A percentile compares a stretch with the other conserved stretches of the same genome.
These are phyloP conservation scores for Vitis rotundifolia DNA, from an alignment of 164 flowering plant species.

Conservation along the genomic window DNA sequence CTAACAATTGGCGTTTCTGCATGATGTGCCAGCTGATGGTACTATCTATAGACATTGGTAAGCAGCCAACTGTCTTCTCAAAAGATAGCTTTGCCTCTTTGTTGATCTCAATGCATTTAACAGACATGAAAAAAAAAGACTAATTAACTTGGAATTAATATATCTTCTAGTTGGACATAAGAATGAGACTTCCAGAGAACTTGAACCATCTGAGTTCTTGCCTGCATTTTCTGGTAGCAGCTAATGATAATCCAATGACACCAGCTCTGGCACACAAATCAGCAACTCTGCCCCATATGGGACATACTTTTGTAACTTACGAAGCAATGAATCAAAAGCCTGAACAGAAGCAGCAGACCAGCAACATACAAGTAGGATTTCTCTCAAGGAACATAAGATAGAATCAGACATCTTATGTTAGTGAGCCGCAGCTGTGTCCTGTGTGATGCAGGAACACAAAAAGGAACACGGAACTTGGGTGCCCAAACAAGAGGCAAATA, in stretches of 20 bases:
- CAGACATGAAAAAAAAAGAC: conserved; percentile 49
- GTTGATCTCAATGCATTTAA: conserved; percentile 86
- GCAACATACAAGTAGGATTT: background rate
- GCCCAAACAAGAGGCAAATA: background rate
- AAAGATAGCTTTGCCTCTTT: conserved; percentile 88
- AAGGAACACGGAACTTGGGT: background rate
- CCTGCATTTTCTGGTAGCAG: conserved; percentile 86
- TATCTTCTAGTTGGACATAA: background rate
- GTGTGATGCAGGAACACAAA: background rate
- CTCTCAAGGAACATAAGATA: background rate
- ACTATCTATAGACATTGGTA: conserved; percentile 59
- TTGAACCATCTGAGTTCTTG: conserved; percentile 26
- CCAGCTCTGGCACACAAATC: conserved; percentile 98
- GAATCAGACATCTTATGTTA: background rate
- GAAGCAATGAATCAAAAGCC: conserved; percentile 93
- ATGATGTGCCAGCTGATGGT: conserved; percentile 94
- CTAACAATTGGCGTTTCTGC: conserved; percentile 84
- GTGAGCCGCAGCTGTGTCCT: background rate
- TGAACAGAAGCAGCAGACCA: conserved; percentile 26
- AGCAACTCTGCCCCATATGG: conserved; percentile 77
- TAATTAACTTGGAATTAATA: background rate
- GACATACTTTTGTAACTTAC: conserved; percentile 80
- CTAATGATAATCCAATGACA: conserved; percentile 87
- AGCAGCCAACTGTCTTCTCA: conserved; percentile 79
- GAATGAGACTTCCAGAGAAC: background rate